These are phyloP conservation scores for Piloderma croceum DNA, from an alignment of 768 basidiomycete genomes.

Conservation along the genomic window DNA sequence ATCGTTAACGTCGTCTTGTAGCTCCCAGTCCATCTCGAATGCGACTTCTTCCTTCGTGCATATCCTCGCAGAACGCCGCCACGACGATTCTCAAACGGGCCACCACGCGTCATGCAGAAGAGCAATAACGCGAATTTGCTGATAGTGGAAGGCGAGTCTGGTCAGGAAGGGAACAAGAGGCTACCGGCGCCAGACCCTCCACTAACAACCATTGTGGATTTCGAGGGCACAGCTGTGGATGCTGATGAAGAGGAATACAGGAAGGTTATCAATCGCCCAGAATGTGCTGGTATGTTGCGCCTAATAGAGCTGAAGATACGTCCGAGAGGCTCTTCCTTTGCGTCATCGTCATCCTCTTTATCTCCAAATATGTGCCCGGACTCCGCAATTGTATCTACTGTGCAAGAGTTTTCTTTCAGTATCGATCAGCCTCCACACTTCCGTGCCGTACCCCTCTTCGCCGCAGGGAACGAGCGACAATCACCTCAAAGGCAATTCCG, in stretches of 20 bases:
- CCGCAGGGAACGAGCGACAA: constrained; percentile 39
- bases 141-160: background rate
- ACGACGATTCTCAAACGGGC: too few species aligned
- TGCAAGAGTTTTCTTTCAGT: constrained; percentile 53
- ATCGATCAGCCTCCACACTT: constrained; percentile 52
- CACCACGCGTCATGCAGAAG: background rate
- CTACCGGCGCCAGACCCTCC: constrained; percentile 30
- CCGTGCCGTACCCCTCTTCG: constrained; percentile 19
- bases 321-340: constrained; percentile 36
- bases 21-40: too few species aligned
- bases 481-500: constrained; percentile 58
- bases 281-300: background rate
- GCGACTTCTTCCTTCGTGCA: too few species aligned
- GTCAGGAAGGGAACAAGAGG: background rate
- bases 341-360: constrained; percentile 38
- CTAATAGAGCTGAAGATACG: constrained; percentile 10
- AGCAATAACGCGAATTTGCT: background rate
- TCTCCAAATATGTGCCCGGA: constrained; percentile 34
- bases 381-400: background rate
- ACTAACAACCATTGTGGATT: constrained; percentile 31
- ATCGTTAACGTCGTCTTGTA: too few species aligned
- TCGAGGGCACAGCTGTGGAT: constrained; percentile 26
- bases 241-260: constrained; percentile 43
- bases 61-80: too few species aligned
- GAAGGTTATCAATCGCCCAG: constrained; percentile 19